phyloP scores from a whole-genome alignment of 2,329 filamentous ascomycete genomes.

The Taxawa tesnikishii region DNA sequence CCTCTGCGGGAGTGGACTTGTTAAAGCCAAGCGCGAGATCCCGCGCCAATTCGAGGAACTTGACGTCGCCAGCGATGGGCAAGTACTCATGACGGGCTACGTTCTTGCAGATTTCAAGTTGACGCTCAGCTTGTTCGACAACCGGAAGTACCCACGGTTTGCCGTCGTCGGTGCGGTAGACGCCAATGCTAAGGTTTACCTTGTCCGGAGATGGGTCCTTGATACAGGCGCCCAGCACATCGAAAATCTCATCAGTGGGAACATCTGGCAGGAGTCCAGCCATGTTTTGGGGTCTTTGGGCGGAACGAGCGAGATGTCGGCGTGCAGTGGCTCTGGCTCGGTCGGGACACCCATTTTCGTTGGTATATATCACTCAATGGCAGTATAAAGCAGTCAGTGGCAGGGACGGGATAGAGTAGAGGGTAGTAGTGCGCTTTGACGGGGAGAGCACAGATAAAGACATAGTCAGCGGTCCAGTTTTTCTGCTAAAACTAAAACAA shows the following conservation, averaged over 20 bases:
- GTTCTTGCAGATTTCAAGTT: slow-evolving; percentile 70
- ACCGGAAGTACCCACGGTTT: slow-evolving; percentile 92
- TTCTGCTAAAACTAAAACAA: no score
- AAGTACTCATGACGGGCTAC: slow-evolving; percentile 83
- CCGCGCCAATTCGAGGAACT: slow-evolving; percentile 39
- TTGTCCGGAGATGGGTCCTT: slow-evolving; percentile 63
- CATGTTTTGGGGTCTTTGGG: no score
- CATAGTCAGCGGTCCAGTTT: no score
- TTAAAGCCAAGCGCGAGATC: slow-evolving; percentile 15
- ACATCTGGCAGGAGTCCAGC: no score
- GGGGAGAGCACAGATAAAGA: no score
- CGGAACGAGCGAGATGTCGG: no score
- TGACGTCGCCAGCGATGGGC: slow-evolving; percentile 70
- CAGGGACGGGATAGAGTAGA: no score
- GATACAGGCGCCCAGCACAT: slow-evolving; percentile 69
- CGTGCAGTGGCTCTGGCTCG: no score
- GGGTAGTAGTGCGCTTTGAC: no score
- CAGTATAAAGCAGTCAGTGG: no score
- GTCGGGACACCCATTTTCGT: no score
- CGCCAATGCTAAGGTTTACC: slow-evolving; percentile 81
- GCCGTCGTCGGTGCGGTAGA: slow-evolving; percentile 79
- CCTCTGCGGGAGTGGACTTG: slow-evolving; percentile 9
- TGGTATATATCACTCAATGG: no score
- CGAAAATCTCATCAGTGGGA: slow-evolving; percentile 62
- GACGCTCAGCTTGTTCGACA: slow-evolving; percentile 83